Base-by-base conservation (phyloP, 2,329 filamentous ascomycete species). In the Paradendryphiella salina region DNA sequence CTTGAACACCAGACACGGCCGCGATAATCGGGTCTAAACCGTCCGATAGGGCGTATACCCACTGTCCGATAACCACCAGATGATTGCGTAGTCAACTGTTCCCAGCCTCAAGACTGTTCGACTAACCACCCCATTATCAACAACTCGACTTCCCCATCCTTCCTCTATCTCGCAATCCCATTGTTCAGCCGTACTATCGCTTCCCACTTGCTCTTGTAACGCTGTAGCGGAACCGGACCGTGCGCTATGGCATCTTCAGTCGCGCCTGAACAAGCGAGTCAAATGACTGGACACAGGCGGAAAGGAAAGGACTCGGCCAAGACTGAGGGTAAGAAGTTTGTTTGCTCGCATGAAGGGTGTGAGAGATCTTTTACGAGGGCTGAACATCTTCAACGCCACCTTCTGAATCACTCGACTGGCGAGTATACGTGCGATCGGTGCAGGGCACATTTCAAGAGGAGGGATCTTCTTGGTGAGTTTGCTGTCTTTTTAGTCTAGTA, bases 291-390 rank as follows among this genome's bases (percentile, higher is more conserved):
- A 18, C 79, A 85, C 56, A 79, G 86, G 59, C 79, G 87, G 52
- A 91, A 87, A 74, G 83, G 88, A 63, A 90, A 56, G 48, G 58
- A 64, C 64, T 40, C 46, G 21, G 53, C 47, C 18, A 66, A 65
- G 39, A 60, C 50, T 31, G 65, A 60, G 2, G 56, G 56, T 66
- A 91, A 89, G 75, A 82, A 79, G 78, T 78, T 73, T 50, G 56
- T 70, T 62, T 99, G 93, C 70, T 85, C 86, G 5, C 84, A 89
- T 50, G 85, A 89, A 54, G 90, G 87, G 14, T 99, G 93, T 69
- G 91, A 89, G 33, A 96, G 96, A 77, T 93, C 87, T 67, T 97
- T 97, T 71, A 96, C 92, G 8, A 84, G 93, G 70, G 93, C 93
- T 6, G 93, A 97, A 75, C 93, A 97, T 78, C 78, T 97, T 77